phyloP scores from a whole-genome alignment of 2,329 filamentous ascomycete genomes.

The Cladobotryum mycophilum region DNA sequence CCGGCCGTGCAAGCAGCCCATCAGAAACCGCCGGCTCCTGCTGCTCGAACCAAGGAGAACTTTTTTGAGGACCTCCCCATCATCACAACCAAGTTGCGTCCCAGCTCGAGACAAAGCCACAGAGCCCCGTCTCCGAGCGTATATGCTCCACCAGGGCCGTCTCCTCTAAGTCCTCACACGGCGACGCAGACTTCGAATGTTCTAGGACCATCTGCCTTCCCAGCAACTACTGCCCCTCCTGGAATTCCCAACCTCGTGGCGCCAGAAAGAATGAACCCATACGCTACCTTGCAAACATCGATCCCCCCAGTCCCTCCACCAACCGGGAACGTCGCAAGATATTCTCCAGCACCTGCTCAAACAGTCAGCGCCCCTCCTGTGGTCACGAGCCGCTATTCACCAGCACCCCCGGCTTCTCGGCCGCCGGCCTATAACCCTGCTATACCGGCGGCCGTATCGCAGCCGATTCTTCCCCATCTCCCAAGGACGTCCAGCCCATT shows the following conservation, averaged over 20 bases:
- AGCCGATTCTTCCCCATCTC: conserved; percentile 49
- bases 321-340: conserved; percentile 40
- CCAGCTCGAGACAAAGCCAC: conserved; percentile 48
- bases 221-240: conserved; percentile 15
- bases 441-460: conserved; percentile 30
- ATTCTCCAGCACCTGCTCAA: conserved; percentile 54
- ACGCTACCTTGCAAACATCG: conserved; percentile 40
- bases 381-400: conserved; percentile 47
- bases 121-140: conserved; percentile 35
- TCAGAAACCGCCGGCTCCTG: conserved; percentile 29
- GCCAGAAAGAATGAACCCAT: conserved; percentile 47
- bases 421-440: conserved; percentile 36
- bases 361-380: conserved; percentile 31
- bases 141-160: conserved; percentile 19
- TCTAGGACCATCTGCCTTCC: conserved; percentile 9
- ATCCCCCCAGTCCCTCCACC: conserved; percentile 26
- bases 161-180: conserved; percentile 20
- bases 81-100: conserved; percentile 53
- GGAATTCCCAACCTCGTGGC: conserved; percentile 41
- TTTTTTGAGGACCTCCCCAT: conserved; percentile 74
- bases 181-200: conserved; percentile 17
- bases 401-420: conserved; percentile 36
- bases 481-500: conserved; percentile 61
- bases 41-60: conserved; percentile 40
- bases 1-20: conserved; percentile 25